Percentiles rank a stretch among this genome's conserved stretches.
phyloP scores from a whole-genome alignment of 192 early-diverging fungal species.

The Coemansia sp. region DNA sequence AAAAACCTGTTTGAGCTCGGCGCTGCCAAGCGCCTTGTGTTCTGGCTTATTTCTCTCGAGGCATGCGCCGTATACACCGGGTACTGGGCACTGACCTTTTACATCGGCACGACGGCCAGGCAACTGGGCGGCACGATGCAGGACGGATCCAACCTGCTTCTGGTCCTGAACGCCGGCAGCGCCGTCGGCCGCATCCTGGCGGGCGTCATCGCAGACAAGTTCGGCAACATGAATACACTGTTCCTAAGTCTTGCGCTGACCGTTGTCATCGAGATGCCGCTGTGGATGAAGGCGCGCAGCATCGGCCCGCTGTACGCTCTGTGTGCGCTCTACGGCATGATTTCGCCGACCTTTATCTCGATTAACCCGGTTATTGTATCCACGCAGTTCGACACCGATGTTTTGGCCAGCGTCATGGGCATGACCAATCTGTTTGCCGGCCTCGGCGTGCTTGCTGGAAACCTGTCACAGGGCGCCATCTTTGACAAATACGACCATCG shows the following conservation, averaged over 20 bases:
- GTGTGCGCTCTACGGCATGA: slow-evolving; percentile 35
- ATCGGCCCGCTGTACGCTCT: slow-evolving; percentile 31
- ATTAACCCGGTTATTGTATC: slow-evolving; percentile 45
- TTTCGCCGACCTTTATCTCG: slow-evolving; percentile 47
- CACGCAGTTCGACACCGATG: slow-evolving; percentile 23
- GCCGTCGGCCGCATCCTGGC: slow-evolving; percentile 34
- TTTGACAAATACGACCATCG: slow-evolving; percentile 47
- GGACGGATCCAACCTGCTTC: slow-evolving; percentile 35
- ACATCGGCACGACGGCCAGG: slow-evolving; percentile 31
- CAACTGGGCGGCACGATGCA: slow-evolving; percentile 23
- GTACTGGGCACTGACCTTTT: slow-evolving; percentile 51
- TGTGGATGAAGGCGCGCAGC: slow-evolving; percentile 40
- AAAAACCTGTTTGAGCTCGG: slow-evolving; percentile 30
- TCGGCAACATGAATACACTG: slow-evolving; percentile 43
- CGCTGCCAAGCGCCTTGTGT: slow-evolving; percentile 24
- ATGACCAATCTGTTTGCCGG: slow-evolving; percentile 47
- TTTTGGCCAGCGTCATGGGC: slow-evolving; percentile 40
- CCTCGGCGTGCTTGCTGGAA: slow-evolving; percentile 33
- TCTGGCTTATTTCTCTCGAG: slow-evolving; percentile 37
- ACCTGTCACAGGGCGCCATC: slow-evolving; percentile 40
- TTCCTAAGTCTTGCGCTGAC: slow-evolving; percentile 18
- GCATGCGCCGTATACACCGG: slow-evolving; percentile 34
- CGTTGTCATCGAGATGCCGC: slow-evolving; percentile 30
- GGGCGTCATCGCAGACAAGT: slow-evolving; percentile 34
- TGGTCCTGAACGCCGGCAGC: slow-evolving; percentile 37